Conservation (phyloP, 306 rosid species). For the Lotus japonicus region DNA sequence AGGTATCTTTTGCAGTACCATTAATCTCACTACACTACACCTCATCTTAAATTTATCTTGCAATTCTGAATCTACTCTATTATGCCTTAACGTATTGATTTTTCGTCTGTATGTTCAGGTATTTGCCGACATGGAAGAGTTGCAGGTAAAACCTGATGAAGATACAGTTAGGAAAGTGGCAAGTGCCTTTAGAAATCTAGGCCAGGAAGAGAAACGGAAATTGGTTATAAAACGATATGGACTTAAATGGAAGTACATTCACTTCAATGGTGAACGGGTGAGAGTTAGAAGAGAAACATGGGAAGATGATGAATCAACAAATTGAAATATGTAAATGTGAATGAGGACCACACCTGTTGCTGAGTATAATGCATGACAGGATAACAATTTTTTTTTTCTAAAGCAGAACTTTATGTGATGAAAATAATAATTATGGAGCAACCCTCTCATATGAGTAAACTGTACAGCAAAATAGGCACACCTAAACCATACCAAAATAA, state of each 20-base stretch:
- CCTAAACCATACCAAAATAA: no score
- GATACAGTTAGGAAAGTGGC: constrained; percentile 75
- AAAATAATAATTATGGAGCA: no score
- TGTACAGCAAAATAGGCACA: no score
- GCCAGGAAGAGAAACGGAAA: constrained; percentile 62
- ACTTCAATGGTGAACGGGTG: constrained; percentile 76
- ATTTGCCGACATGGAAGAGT: constrained; percentile 90
- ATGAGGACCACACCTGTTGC: neutral
- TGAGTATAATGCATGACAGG: no score
- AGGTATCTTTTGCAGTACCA: constrained; percentile 36
- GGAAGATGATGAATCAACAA: constrained; percentile 29
- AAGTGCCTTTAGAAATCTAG: constrained; percentile 45
- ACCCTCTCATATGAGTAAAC: no score
- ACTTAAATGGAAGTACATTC: constrained; percentile 76
- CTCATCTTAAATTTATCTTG: neutral
- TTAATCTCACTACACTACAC: neutral
- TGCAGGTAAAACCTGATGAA: constrained; percentile 74
- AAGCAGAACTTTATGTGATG: no score
- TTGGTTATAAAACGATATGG: constrained; percentile 55
- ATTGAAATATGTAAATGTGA: constrained; percentile 17
- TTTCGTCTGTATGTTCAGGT: constrained; percentile 38
- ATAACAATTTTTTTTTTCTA: no score
- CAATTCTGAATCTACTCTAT: neutral
- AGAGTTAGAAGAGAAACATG: constrained; percentile 49
- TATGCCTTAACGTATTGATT: neutral